A percentile compares a stretch with the other conserved stretches of the same genome.
Conservation (phyloP, 2,329 filamentous ascomycete species). For the Talaromyces piceae region DNA sequence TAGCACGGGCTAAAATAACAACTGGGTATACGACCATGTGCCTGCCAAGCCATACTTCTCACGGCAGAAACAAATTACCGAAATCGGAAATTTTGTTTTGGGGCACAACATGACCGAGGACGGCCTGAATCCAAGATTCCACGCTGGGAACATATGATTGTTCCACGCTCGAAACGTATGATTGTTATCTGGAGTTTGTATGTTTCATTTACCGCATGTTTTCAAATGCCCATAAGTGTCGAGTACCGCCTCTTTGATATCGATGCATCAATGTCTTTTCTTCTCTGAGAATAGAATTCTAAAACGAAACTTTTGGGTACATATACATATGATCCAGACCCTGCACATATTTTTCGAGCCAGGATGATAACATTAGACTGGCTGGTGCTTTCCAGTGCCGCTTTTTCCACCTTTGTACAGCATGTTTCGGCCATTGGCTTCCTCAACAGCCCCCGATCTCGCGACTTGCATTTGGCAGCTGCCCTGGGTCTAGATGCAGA, state of each 20-base stretch:
- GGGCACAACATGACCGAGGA: not conserved
- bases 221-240: not conserved
- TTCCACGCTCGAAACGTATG: not conserved
- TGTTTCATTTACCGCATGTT: not conserved
- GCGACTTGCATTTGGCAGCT: conserved; percentile 15
- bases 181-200: not conserved
- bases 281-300: not conserved
- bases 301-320: not conserved
- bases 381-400: not conserved
- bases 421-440: conserved; percentile 13
- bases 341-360: not conserved
- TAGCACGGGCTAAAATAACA: not conserved
- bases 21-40: not conserved
- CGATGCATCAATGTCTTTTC: not conserved
- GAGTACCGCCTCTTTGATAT: not conserved
- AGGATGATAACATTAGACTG: not conserved
- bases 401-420: conserved; percentile 4
- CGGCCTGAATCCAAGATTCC: not conserved
- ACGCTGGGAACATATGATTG: not conserved
- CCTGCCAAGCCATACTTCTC: not conserved
- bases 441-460: conserved; percentile 10
- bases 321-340: not conserved
- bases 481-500: conserved; percentile 16
- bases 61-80: not conserved
- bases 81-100: not conserved